Evolutionary conservation across 306 rosid genomes (phyloP).

Genomic region (Lithocarpus polystachyus): DNA sequence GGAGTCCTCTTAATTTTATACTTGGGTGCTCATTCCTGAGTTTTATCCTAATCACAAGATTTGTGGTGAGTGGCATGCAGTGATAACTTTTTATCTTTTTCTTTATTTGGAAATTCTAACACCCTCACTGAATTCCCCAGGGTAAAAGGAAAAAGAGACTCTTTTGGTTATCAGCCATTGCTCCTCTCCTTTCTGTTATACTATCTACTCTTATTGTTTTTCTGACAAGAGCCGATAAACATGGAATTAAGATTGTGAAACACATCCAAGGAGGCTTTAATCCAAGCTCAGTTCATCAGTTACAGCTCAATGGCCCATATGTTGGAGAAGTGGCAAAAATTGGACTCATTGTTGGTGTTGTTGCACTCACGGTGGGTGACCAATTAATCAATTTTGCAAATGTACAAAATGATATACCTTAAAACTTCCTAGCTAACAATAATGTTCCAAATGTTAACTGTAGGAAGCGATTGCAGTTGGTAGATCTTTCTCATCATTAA

Average conservation of each 20-base stretch:
- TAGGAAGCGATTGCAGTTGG: conserved; percentile 95
- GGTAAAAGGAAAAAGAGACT: conserved; percentile 59
- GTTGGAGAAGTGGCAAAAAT: conserved; percentile 52
- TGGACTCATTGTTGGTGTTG: conserved; percentile 60
- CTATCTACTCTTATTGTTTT: conserved; percentile 63
- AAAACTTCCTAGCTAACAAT: neutral
- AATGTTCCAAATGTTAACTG: neutral
- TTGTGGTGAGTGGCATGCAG: conserved; percentile 48
- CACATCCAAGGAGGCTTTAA: conserved; percentile 73
- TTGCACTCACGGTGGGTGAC: conserved; percentile 66
- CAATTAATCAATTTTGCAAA: neutral
- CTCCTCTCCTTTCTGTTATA: conserved; percentile 68
- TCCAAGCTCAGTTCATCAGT: conserved; percentile 61
- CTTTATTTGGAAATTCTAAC: neutral
- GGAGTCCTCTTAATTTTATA: conserved; percentile 63
- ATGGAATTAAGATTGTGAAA: conserved; percentile 74
- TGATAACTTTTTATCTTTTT: neutral
- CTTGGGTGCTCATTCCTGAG: conserved; percentile 66
- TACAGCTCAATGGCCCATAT: conserved; percentile 44
- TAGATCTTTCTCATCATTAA: conserved; percentile 70
- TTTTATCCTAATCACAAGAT: conserved; percentile 58
- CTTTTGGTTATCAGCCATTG: conserved; percentile 77
- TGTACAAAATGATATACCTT: neutral
- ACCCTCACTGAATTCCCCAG: conserved; percentile 26
- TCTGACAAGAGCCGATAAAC: conserved; percentile 55